A percentile compares a stretch with the other conserved stretches of the same genome.
Conservation (phyloP, 2,329 filamentous ascomycete genomes). For the Fusarium pininemorale region DNA sequence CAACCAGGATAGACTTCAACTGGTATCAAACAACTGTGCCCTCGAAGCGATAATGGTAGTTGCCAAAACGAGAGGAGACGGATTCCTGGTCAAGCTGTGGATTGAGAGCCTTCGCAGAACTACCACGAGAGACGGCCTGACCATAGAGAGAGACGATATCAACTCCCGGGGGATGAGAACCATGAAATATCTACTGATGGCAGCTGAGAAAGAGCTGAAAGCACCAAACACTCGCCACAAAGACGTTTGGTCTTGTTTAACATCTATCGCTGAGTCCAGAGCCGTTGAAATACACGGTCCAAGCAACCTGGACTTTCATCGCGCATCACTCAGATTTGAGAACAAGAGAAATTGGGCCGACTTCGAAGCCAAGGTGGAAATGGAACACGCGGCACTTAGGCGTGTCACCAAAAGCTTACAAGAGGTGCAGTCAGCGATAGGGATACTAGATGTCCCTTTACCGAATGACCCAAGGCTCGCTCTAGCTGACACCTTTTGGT, state of each 20-base stretch:
- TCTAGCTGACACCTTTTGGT: neutral
- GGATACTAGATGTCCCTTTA: neutral
- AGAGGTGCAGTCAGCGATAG: neutral
- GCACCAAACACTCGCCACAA: neutral
- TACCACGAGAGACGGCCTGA: neutral
- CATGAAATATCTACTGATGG: neutral
- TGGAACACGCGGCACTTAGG: neutral
- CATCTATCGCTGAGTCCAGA: neutral
- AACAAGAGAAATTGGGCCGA: neutral
- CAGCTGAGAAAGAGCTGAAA: neutral
- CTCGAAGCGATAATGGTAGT: neutral
- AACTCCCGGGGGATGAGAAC: neutral
- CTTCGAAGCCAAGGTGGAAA: neutral
- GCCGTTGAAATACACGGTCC: too few species aligned
- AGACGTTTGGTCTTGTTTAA: neutral
- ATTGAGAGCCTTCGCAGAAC: neutral
- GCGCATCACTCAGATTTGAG: neutral
- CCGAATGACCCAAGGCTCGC: neutral
- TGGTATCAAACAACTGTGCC: neutral
- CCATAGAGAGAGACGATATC: neutral
- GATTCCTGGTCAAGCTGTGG: neutral
- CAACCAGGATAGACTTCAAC: neutral
- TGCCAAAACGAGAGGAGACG: neutral
- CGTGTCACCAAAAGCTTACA: neutral
- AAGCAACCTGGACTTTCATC: neutral